Percentiles rank a stretch among this genome's conserved stretches.
Conservation (phyloP, 352 stramenopile genomes). For the Phytophthora chlamydospora region DNA sequence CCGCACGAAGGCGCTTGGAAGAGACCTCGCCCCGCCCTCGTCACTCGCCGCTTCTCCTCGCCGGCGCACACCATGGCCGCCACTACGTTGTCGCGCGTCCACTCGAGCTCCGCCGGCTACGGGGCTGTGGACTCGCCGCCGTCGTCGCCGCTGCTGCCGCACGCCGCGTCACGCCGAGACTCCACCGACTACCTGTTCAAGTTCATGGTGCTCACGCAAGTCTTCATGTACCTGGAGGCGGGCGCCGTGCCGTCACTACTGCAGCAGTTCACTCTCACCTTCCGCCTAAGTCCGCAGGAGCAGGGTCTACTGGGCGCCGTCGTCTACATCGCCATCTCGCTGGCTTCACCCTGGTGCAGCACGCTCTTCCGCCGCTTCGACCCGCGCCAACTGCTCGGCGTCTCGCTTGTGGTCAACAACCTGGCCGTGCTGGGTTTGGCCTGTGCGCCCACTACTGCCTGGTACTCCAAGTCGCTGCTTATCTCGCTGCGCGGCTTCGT, state of each 20-base stretch:
- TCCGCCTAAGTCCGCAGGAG: slow-evolving; percentile 74
- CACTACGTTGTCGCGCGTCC: slow-evolving; percentile 27
- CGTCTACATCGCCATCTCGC: slow-evolving; percentile 85
- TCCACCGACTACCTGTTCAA: slow-evolving; percentile 82
- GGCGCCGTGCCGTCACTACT: slow-evolving; percentile 85
- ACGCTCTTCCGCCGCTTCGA: slow-evolving; percentile 84
- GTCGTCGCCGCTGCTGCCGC: slow-evolving; percentile 24
- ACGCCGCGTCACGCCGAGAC: slow-evolving; percentile 6
- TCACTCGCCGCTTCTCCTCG: neutral
- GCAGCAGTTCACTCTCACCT: slow-evolving; percentile 83
- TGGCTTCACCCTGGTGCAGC: slow-evolving; percentile 80
- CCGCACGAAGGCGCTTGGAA: too few relatives aligned
- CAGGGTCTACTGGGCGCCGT: slow-evolving; percentile 83
- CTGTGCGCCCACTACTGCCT: slow-evolving; percentile 58
- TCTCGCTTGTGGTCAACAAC: slow-evolving; percentile 82
- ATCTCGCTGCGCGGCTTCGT: slow-evolving; percentile 76
- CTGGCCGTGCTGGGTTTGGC: slow-evolving; percentile 76
- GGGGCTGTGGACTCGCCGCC: slow-evolving; percentile 30
- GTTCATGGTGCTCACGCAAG: slow-evolving; percentile 83
- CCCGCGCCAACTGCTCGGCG: slow-evolving; percentile 65
- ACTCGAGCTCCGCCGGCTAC: slow-evolving; percentile 33
- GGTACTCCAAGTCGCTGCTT: slow-evolving; percentile 81
- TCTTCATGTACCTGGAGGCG: slow-evolving; percentile 89
- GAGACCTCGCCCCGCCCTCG: too few relatives aligned
- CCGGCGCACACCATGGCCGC: slow-evolving; percentile 23